phyloP scores from a whole-genome alignment of 2,329 filamentous ascomycete genomes.

The Microdochium trichocladiopsis region DNA sequence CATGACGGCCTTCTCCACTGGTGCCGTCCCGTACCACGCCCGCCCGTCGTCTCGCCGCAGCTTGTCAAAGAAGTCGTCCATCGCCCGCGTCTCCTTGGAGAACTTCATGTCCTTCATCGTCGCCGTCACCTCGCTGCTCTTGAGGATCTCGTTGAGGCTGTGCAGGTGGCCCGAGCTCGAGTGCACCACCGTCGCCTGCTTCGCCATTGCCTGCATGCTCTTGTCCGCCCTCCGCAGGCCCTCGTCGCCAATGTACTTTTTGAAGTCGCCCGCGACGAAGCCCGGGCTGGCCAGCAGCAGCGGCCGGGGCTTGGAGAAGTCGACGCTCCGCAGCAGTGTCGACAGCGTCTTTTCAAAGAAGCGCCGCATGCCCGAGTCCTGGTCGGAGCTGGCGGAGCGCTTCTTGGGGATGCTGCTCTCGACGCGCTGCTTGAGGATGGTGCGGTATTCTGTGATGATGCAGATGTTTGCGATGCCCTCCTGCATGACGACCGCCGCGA shows the following conservation, averaged over 20 bases:
- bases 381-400: constrained; percentile 54
- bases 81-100: constrained; percentile 70
- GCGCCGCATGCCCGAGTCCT: constrained; percentile 62
- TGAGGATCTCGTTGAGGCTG: constrained; percentile 79
- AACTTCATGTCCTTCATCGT: constrained; percentile 85
- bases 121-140: constrained; percentile 68
- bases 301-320: constrained; percentile 63
- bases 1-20: constrained; percentile 75
- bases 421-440: constrained; percentile 63
- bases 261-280: constrained; percentile 77
- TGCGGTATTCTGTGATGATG: constrained; percentile 73
- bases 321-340: constrained; percentile 70
- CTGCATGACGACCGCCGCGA: constrained; percentile 90
- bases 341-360: constrained; percentile 76
- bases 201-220: constrained; percentile 52
- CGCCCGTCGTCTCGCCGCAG: constrained; percentile 79
- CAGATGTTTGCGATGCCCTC: constrained; percentile 81
- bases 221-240: constrained; percentile 57
- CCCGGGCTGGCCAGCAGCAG: constrained; percentile 84
- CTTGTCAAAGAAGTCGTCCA: constrained; percentile 76
- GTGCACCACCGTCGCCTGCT: constrained; percentile 69
- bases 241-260: constrained; percentile 62
- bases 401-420: constrained; percentile 64
- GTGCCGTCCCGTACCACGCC: constrained; percentile 82
- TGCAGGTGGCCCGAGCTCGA: constrained; percentile 81